These are phyloP conservation scores for Pseudopithomyces chartarum DNA, from an alignment of 2,329 filamentous ascomycete species.

Conservation along the genomic window DNA sequence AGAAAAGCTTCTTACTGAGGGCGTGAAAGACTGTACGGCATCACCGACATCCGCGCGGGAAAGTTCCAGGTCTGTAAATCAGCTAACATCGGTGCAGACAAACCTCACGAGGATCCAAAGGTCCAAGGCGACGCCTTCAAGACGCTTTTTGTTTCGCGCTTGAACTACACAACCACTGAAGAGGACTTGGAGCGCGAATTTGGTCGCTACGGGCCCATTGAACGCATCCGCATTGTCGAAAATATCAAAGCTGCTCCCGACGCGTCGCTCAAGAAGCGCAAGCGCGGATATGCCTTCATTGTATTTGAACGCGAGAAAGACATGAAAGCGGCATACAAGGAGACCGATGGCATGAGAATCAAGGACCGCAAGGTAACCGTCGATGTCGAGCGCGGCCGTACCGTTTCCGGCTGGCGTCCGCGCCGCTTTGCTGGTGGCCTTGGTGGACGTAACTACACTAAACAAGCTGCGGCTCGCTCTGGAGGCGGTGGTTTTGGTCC, in stretches of 20 bases:
- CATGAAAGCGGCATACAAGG: slow-evolving; percentile 97
- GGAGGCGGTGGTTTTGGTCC: slow-evolving; percentile 57
- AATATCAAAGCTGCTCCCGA: slow-evolving; percentile 74
- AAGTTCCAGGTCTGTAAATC: background rate
- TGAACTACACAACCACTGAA: slow-evolving; percentile 88
- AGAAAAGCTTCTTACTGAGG: slow-evolving; percentile 68
- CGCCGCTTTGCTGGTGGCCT: slow-evolving; percentile 89
- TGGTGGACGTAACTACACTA: slow-evolving; percentile 91
- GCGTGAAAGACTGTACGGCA: slow-evolving; percentile 65
- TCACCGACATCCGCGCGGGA: background rate
- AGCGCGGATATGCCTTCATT: slow-evolving; percentile 93
- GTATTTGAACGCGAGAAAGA: slow-evolving; percentile 97
- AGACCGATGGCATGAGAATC: slow-evolving; percentile 86
- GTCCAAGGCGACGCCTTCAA: slow-evolving; percentile 93
- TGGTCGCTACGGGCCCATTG: slow-evolving; percentile 89
- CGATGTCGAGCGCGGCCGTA: slow-evolving; percentile 94
- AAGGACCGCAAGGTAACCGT: slow-evolving; percentile 91
- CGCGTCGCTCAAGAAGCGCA: slow-evolving; percentile 64
- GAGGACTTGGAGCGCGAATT: slow-evolving; percentile 94
- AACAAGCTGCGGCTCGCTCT: slow-evolving; percentile 73
- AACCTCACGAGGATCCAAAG: slow-evolving; percentile 83
- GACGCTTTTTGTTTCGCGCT: slow-evolving; percentile 87
- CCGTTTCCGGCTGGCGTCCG: slow-evolving; percentile 91
- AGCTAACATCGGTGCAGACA: slow-evolving; percentile 60
- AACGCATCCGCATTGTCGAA: slow-evolving; percentile 87